phyloP scores from a whole-genome alignment of 768 basidiomycete species.

The Coprinellus micaceus region DNA sequence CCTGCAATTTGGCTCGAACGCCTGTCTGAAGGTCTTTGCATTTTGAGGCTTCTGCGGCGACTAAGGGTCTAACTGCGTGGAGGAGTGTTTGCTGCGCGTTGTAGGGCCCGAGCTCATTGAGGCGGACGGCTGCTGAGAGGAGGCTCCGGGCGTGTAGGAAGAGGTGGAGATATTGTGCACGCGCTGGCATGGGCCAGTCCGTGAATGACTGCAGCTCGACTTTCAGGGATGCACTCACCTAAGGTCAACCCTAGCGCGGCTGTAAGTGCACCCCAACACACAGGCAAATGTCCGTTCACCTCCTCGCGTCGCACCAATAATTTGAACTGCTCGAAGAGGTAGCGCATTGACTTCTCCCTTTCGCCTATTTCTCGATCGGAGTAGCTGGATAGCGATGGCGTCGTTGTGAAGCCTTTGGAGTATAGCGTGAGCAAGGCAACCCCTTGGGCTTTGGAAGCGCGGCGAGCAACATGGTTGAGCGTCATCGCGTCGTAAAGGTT shows the following conservation, averaged over 20 bases:
- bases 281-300: conserved; percentile 76
- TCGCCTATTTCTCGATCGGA: conserved; percentile 19
- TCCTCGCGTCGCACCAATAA: conserved; percentile 59
- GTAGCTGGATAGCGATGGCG: conserved; percentile 31
- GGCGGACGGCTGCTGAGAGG: conserved; percentile 86
- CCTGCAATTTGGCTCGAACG: conserved; percentile 21
- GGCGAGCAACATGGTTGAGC: conserved; percentile 82
- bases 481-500: conserved; percentile 79
- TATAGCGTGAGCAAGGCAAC: conserved; percentile 89
- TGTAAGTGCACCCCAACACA: conserved; percentile 88
- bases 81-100: conserved; percentile 84
- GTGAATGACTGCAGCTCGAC: background rate
- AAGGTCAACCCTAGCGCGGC: conserved; percentile 69
- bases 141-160: conserved; percentile 90
- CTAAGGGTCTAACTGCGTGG: conserved; percentile 63
- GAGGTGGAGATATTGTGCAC: conserved; percentile 82
- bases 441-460: conserved; percentile 90
- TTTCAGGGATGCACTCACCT: conserved; percentile 40
- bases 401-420: conserved; percentile 70
- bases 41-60: conserved; percentile 48
- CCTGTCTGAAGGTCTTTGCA: conserved; percentile 52
- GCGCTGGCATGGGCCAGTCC: conserved; percentile 47
- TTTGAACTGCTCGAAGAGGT: conserved; percentile 68
- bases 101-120: conserved; percentile 93
- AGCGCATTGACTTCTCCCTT: conserved; percentile 20